These are phyloP conservation scores for Penicillium psychrosexuale DNA, from an alignment of 2,329 filamentous ascomycete genomes.

Conservation along the genomic window DNA sequence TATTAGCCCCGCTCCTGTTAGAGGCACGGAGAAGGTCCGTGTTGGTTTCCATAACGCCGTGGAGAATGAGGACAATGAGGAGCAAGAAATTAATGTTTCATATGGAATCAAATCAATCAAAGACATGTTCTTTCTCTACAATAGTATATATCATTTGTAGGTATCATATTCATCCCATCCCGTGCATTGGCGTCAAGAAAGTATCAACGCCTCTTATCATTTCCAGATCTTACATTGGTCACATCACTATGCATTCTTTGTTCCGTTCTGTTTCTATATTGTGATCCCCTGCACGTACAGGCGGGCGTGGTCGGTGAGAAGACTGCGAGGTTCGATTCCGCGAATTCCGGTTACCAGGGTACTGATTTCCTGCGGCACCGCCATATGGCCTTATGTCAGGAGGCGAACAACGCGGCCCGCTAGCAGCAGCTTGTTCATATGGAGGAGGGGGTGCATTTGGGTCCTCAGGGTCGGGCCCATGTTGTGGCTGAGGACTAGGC, in stretches of 20 bases:
- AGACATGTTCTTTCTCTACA: background rate
- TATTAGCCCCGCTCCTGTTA: conserved; percentile 3
- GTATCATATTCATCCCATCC: conserved; percentile 15
- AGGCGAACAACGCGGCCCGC: conserved; percentile 54
- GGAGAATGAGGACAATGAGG: conserved; percentile 8
- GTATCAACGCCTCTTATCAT: background rate
- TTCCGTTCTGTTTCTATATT: conserved; percentile 31
- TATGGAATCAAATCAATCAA: background rate
- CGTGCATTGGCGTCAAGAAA: background rate
- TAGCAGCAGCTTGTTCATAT: conserved; percentile 63
- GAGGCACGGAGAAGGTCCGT: conserved; percentile 13
- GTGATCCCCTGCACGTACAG: conserved; percentile 2
- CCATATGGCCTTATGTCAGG: conserved; percentile 42
- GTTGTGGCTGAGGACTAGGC: conserved; percentile 12
- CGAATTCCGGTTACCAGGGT: conserved; percentile 19
- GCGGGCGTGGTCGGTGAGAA: background rate
- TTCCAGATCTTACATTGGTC: conserved; percentile 6
- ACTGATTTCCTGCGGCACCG: conserved; percentile 20
- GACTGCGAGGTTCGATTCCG: conserved; percentile 5
- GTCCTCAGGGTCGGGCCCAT: conserved; percentile 43
- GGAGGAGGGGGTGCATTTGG: conserved; percentile 55
- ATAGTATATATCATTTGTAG: background rate
- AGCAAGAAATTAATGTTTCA: background rate
- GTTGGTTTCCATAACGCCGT: conserved; percentile 13
- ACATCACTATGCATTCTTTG: conserved; percentile 47